These are phyloP conservation scores for Spatholobus suberectus DNA, from an alignment of 306 rosid species.

Conservation along the genomic window DNA sequence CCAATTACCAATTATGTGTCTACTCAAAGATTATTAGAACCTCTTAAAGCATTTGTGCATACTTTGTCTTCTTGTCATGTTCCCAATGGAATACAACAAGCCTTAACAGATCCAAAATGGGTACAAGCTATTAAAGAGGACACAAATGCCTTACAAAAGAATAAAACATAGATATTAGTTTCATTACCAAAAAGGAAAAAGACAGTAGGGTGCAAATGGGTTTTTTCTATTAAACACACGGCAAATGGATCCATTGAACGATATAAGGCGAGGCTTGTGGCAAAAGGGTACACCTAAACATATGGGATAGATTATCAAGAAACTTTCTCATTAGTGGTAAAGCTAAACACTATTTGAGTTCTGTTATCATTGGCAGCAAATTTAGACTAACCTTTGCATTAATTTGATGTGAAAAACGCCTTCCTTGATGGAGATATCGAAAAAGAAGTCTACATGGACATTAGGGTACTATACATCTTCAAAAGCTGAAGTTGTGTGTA, in stretches of 20 bases:
- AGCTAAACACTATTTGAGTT: no score
- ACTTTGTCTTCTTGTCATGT: neutral
- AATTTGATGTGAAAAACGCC: no score
- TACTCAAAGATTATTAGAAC: neutral
- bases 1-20: neutral
- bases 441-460: no score
- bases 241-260: neutral
- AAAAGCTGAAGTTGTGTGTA: no score
- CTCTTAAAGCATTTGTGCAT: neutral
- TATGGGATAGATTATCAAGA: neutral
- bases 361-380: no score
- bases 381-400: no score
- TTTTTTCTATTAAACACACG: neutral
- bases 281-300: neutral
- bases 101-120: neutral
- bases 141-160: neutral
- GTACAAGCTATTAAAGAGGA: neutral
- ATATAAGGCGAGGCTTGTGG: neutral
- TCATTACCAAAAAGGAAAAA: neutral
- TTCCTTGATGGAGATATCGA: no score
- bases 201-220: neutral
- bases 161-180: neutral
- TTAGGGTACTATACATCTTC: no score
- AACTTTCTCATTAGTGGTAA: neutral
- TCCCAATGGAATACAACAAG: neutral